A percentile compares a stretch with the other conserved stretches of the same genome.
Conservation (phyloP, 805 yeast species). For the Metschnikowia noctiluminum region DNA sequence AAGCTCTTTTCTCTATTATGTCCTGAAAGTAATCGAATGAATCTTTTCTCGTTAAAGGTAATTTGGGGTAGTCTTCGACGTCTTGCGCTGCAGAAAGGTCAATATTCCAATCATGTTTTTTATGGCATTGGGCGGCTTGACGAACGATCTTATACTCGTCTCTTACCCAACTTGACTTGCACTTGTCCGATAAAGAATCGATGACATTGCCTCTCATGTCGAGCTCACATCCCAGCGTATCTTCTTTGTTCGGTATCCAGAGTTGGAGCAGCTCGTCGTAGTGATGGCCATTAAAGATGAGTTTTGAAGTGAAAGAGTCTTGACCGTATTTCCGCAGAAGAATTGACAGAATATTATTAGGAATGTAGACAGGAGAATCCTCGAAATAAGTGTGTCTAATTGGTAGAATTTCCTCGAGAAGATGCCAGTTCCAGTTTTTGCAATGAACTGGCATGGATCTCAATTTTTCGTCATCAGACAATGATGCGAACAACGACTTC, state of each 20-base stretch:
- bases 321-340: conserved; percentile 32
- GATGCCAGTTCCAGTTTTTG: conserved; percentile 40
- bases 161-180: conserved; percentile 16
- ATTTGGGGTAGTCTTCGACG: conserved; percentile 23
- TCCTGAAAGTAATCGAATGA: conserved; percentile 16
- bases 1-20: conserved; percentile 6
- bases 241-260: conserved; percentile 46
- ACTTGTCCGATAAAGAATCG: conserved; percentile 20
- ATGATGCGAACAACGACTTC: neutral
- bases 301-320: conserved; percentile 27
- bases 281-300: conserved; percentile 28
- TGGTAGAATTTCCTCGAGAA: conserved; percentile 34
- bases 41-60: conserved; percentile 41
- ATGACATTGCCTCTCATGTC: conserved; percentile 39
- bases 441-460: conserved; percentile 30
- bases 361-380: conserved; percentile 35
- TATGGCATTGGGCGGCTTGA: conserved; percentile 25
- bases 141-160: conserved; percentile 36
- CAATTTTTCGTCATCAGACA: conserved; percentile 1
- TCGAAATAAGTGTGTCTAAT: conserved; percentile 36
- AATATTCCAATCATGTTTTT: conserved; percentile 20
- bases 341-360: conserved; percentile 30
- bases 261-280: conserved; percentile 41
- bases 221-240: conserved; percentile 24
- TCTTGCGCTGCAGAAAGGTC: conserved; percentile 26